Evolutionary conservation across 78 protist genomes (phyloP), one percentile per base, ranked within the genome.

Genomic region (Tieghemostelium lacteum): DNA sequence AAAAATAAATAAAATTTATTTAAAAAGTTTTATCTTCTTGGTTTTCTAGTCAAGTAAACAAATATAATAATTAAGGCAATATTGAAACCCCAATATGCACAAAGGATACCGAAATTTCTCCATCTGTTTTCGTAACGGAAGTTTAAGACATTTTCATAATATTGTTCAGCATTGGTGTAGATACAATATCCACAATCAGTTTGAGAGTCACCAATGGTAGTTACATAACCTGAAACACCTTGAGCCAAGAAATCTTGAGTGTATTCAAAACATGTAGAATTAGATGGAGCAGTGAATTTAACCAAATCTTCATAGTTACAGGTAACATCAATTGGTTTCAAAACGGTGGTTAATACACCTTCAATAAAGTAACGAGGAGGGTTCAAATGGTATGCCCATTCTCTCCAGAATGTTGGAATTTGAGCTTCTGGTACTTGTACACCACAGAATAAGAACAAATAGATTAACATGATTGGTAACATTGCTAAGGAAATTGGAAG

Each of bases 1-100:
- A n/a, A n/a, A n/a, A n/a, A n/a, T n/a, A n/a, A n/a, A n/a, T n/a
- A n/a, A n/a, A n/a, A n/a, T n/a, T n/a, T n/a, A n/a, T n/a, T n/a
- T n/a, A n/a, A n/a, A n/a, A n/a, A n/a, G 10, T 19, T 77, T 69
- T 86, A 86, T 86, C 93, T 86, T 45, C 74, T 86, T 24, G 93
- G 71, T 73, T 73, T 86, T 49, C 72, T 65, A 14, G 83, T 49
- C 0, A 86, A 1, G 39, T 75, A 86, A 22, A 86, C 83, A 22
- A 86, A 86, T 22, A 19, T 12, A n/a, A 71, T 63, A 31, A 86
- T 63, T 29, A 57, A 16, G 28, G 54, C 2, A 10, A 64, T 73
- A 29, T 52, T 52, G 19, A 58, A 86, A n/a, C 16, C 33, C 93
- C 93, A 86, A 26, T 60, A 86, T 28, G 36, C 26, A 39, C n/a